These are phyloP conservation scores for Beauveria caledonica DNA, from an alignment of 2,329 filamentous ascomycete genomes.

Conservation along the genomic window DNA sequence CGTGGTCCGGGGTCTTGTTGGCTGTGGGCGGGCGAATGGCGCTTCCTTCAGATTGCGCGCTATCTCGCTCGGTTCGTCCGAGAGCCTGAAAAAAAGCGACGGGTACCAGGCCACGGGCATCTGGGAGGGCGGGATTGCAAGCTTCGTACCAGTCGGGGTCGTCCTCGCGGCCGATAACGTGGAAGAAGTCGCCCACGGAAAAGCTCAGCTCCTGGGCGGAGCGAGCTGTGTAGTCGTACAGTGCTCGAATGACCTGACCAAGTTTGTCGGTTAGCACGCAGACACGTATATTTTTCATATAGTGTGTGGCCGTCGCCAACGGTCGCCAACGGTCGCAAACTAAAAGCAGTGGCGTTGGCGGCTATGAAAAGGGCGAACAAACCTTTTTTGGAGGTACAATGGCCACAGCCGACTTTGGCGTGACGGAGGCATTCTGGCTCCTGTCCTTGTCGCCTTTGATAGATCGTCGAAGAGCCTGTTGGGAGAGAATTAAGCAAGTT, in stretches of 20 bases:
- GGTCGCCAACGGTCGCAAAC: background rate
- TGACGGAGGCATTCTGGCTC: conserved; percentile 61
- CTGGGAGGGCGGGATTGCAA: conserved; percentile 84
- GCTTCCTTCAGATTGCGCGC: conserved; percentile 56
- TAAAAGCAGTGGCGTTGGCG: background rate
- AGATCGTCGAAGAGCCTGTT: conserved; percentile 73
- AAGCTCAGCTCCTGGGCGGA: conserved; percentile 77
- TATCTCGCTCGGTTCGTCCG: conserved; percentile 86
- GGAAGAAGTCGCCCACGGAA: conserved; percentile 92
- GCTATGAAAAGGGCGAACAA: conserved; percentile 23
- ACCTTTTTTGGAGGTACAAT: conserved; percentile 94
- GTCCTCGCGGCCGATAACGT: conserved; percentile 93
- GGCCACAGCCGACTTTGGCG: conserved; percentile 76
- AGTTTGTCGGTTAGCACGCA: background rate
- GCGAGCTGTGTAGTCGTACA: conserved; percentile 83
- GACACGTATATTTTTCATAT: background rate
- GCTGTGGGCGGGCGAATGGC: conserved; percentile 30
- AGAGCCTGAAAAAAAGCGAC: conserved; percentile 90
- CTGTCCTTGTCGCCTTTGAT: conserved; percentile 84
- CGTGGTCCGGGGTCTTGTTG: conserved; percentile 64
- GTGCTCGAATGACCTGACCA: conserved; percentile 85
- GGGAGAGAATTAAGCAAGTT: conserved; percentile 32
- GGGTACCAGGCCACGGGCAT: conserved; percentile 83
- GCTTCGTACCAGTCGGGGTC: conserved; percentile 97
- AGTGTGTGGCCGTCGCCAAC: background rate